Conservation (phyloP, 345 rosid species). For the Capsella bursapastoris region DNA sequence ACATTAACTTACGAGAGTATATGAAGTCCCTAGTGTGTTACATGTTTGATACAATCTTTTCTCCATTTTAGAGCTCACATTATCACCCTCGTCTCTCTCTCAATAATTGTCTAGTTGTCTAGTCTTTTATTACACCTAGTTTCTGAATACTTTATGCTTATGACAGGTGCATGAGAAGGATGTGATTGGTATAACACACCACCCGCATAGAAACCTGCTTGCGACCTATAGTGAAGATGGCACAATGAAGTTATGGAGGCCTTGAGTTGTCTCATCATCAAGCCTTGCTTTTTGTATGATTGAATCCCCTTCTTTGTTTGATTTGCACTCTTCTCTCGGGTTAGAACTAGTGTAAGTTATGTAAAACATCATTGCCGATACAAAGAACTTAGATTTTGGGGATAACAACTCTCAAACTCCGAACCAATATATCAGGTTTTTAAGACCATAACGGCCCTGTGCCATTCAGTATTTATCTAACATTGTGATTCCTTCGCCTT, state of each 20-base stretch:
- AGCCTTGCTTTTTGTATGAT: conserved; percentile 17
- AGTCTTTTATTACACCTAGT: conserved; percentile 13
- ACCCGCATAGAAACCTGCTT: conserved; percentile 80
- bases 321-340: conserved; percentile 7
- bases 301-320: neutral
- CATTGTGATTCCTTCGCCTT: neutral
- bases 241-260: conserved; percentile 82
- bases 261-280: conserved; percentile 37
- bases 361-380: neutral
- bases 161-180: conserved; percentile 94
- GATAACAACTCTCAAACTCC: neutral
- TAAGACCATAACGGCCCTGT: neutral
- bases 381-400: neutral
- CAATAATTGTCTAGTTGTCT: neutral
- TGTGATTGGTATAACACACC: conserved; percentile 63
- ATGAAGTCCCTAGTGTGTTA: neutral
- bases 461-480: neutral
- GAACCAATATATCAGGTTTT: neutral
- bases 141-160: neutral
- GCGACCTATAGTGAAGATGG: conserved; percentile 74
- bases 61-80: neutral
- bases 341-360: conserved; percentile 27
- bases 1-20: neutral
- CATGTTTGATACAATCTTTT: neutral
- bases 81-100: neutral